Evolutionary conservation across 441 rosid genomes (phyloP).

Genomic region (Adansonia madagascariensis): DNA sequence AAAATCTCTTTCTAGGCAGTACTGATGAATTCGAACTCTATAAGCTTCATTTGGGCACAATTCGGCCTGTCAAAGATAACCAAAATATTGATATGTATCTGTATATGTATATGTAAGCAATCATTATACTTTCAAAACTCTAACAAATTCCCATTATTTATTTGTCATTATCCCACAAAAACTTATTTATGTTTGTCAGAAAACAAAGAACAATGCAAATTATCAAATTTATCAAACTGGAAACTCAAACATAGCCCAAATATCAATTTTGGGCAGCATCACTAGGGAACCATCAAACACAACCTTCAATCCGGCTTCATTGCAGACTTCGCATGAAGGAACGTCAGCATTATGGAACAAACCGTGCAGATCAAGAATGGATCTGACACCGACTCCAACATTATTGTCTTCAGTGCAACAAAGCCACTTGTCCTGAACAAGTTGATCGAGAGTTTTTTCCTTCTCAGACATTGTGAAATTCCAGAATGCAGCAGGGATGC

Average conservation of each 20-base stretch:
- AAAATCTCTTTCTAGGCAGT: slow-evolving; percentile 68
- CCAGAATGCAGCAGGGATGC: slow-evolving; percentile 71
- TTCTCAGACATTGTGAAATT: slow-evolving; percentile 83
- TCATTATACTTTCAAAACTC: background rate
- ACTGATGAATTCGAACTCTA: slow-evolving; percentile 61
- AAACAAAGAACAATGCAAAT: background rate
- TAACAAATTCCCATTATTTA: background rate
- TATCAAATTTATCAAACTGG: background rate
- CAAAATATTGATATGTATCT: slow-evolving; percentile 5
- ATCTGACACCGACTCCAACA: slow-evolving; percentile 76
- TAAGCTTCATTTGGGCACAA: slow-evolving; percentile 68
- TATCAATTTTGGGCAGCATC: background rate
- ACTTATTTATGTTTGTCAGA: background rate
- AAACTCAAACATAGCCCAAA: background rate
- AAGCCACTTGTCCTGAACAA: slow-evolving; percentile 78
- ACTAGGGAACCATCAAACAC: background rate
- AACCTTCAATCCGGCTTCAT: slow-evolving; percentile 89
- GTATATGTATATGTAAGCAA: background rate
- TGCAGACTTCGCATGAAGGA: slow-evolving; percentile 87
- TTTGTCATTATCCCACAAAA: background rate
- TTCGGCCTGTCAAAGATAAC: slow-evolving; percentile 57
- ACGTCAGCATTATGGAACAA: slow-evolving; percentile 71
- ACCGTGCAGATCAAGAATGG: slow-evolving; percentile 80
- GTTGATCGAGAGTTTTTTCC: slow-evolving; percentile 74
- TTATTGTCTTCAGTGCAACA: slow-evolving; percentile 55